Conservation (phyloP, 2,329 filamentous ascomycete species). For the Huntiella abstrusa region DNA sequence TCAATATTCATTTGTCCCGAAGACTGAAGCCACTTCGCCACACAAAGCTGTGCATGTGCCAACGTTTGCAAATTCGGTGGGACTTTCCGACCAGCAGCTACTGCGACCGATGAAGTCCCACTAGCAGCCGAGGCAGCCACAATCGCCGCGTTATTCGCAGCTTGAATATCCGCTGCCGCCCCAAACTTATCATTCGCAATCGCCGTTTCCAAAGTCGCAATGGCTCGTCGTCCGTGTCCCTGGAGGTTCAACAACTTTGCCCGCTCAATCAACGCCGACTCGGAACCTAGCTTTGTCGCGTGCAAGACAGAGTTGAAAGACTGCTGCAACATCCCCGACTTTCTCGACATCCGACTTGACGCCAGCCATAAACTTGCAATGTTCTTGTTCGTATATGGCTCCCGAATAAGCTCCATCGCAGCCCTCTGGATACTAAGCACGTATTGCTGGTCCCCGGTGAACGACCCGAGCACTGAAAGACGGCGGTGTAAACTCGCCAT, state of each 20-base stretch:
- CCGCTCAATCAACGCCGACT: constrained; percentile 83
- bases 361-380: constrained; percentile 72
- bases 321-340: constrained; percentile 64
- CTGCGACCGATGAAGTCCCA: constrained; percentile 18
- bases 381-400: constrained; percentile 36
- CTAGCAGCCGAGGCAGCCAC: constrained; percentile 3
- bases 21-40: constrained; percentile 91
- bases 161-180: background rate
- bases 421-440: constrained; percentile 71
- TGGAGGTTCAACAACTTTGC: constrained; percentile 85
- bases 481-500: constrained; percentile 48
- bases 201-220: constrained; percentile 72
- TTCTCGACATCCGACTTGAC: constrained; percentile 70
- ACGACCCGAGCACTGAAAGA: constrained; percentile 78
- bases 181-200: constrained; percentile 27
- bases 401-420: constrained; percentile 49
- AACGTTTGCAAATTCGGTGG: constrained; percentile 35
- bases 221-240: constrained; percentile 83
- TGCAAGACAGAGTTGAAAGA: constrained; percentile 89
- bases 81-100: background rate
- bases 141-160: background rate
- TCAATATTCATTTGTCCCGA: constrained; percentile 83
- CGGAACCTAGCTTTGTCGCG: constrained; percentile 66
- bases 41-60: constrained; percentile 66
- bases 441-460: constrained; percentile 85